Evolutionary conservation across 1,139 yeast genomes (phyloP), one percentile per base, ranked within the genome.

Genomic region (Pichia sp.): DNA sequence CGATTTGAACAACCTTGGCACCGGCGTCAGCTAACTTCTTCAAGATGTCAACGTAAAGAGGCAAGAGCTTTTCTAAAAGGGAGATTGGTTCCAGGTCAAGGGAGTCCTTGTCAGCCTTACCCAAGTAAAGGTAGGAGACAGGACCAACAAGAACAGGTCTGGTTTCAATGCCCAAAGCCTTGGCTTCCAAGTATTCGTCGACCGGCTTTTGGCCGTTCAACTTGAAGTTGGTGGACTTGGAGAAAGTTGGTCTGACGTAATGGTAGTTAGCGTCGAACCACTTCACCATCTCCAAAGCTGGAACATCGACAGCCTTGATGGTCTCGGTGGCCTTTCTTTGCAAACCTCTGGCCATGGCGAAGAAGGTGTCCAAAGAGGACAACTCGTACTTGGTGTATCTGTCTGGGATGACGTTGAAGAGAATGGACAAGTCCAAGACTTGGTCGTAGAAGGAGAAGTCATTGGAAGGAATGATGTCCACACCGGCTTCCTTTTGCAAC

Each of bases 261-360:
- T 93, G 99, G 88, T 93, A 93, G 89, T 93, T 93, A 62, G 98
- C 88, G 77, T 93, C 99, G 68, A 93, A 93, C 99, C 99, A 93
- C 82, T 93, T 93, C 68, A 93, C 99, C 99, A 93, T 93, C 84
- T 93, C 99, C 75, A 90, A 83, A 68, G 99, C 99, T 64, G 98
- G 93, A 60, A 93, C 99, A 76, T 95, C 99, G 67, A 93, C 97
- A 65, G 96, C 96, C 66, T 87, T 81, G 61, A 84, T 74, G 65
- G 92, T 73, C 66, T 87, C 97, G 64, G 95, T 87, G 65, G 96
- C 96, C 77, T 87, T 85, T 79, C 95, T 89, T 82, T 95, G 99
- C 74, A 93, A 84, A 85, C 99, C 99, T 84, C 99, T 90, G 77
- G 98, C 99, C 99, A 93, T 95, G 71, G 99, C 99, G 74, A 93